Evolutionary conservation across 371 early-diverging fungal species (phyloP).

Genomic region (Mortierella sp.): DNA sequence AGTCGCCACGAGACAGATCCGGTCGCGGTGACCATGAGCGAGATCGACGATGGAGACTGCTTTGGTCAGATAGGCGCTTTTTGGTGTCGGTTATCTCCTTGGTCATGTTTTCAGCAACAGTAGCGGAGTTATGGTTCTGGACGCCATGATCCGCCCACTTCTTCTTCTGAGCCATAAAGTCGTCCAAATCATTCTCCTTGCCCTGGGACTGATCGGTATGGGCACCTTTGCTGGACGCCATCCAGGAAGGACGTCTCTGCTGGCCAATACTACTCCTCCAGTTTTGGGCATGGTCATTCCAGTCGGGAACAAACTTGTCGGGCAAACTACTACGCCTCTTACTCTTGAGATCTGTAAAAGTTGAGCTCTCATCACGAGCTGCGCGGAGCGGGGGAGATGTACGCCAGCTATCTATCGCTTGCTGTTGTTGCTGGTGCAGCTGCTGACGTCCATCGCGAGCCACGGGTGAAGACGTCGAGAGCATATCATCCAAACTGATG

Average conservation of each 20-base stretch:
- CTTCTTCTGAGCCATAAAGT: conserved; percentile 8
- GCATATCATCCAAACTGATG: conserved; percentile 47
- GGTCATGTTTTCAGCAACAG: too few species aligned
- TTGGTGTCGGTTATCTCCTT: not conserved
- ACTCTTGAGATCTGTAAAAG: conserved; percentile 37
- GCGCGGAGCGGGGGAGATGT: conserved; percentile 37
- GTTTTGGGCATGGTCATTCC: conserved; percentile 40
- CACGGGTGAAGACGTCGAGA: conserved; percentile 11
- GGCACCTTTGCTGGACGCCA: conserved; percentile 17
- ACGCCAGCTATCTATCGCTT: conserved; percentile 49
- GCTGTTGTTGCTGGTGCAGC: too few species aligned
- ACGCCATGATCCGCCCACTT: not conserved
- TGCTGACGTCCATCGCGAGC: conserved; percentile 23
- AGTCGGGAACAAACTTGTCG: conserved; percentile 50
- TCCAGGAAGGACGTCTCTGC: conserved; percentile 47
- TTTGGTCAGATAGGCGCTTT: conserved; percentile 25
- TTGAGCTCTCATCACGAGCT: conserved; percentile 5
- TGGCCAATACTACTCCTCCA: conserved; percentile 50
- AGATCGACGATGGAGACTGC: conserved; percentile 35
- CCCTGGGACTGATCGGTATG: conserved; percentile 6
- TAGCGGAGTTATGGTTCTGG: too few species aligned
- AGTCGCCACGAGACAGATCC: not conserved
- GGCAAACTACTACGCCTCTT: conserved; percentile 53
- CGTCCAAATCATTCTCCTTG: conserved; percentile 16
- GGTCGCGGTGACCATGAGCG: conserved; percentile 45